Evolutionary conservation across 2,329 filamentous ascomycete genomes (phyloP).

Genomic region (Cytospora schulzeri): DNA sequence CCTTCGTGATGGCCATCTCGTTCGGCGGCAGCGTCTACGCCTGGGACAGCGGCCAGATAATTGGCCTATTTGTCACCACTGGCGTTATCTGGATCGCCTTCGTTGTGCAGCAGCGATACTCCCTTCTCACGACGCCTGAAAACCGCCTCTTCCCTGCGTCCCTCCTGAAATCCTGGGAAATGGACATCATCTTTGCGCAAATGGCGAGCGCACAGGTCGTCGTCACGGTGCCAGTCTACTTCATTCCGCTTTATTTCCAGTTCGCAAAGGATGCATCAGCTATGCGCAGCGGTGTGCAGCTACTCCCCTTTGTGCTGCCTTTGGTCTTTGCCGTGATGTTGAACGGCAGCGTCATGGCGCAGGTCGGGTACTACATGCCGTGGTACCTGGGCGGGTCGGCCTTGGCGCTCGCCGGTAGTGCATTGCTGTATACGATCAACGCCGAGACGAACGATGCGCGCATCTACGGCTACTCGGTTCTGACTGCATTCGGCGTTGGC

Average conservation of each 20-base stretch:
- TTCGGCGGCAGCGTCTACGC: constrained; percentile 52
- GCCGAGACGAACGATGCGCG: constrained; percentile 27
- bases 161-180: constrained; percentile 42
- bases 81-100: constrained; percentile 47
- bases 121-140: constrained; percentile 42
- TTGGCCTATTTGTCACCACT: constrained; percentile 48
- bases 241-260: constrained; percentile 55
- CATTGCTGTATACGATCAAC: constrained; percentile 32
- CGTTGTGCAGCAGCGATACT: constrained; percentile 46
- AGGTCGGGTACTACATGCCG: constrained; percentile 40
- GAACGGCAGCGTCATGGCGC: constrained; percentile 27
- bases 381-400: constrained; percentile 40
- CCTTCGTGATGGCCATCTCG: constrained; percentile 50
- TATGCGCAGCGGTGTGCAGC: constrained; percentile 39
- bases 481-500: constrained; percentile 43
- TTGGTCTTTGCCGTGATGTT: neutral
- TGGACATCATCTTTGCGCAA: constrained; percentile 42
- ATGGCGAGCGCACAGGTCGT: constrained; percentile 33
- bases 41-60: constrained; percentile 48
- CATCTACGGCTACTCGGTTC: constrained; percentile 37
- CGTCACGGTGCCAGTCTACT: constrained; percentile 44
- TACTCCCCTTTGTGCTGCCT: constrained; percentile 42
- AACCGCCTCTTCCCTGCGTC: constrained; percentile 50
- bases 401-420: constrained; percentile 36
- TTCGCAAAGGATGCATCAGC: constrained; percentile 46